Conservation (phyloP, 768 basidiomycete species). For the Suillus tomentosus region DNA sequence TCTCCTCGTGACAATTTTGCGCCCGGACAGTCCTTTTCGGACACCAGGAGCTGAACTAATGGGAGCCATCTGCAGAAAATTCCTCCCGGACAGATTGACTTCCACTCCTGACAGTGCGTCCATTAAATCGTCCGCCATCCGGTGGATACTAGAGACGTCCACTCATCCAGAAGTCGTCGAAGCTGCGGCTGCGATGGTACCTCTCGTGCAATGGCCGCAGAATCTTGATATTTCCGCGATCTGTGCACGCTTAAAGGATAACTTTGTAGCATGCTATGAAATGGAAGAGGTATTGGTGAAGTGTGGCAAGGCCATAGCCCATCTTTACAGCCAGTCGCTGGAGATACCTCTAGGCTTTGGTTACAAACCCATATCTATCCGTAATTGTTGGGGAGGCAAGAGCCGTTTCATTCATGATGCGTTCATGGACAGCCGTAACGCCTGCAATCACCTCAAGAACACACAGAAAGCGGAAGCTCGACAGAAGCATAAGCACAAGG, state of each 20-base stretch:
- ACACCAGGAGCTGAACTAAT: constrained; percentile 6
- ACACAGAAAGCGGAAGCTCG: not conserved
- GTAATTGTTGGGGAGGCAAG: not conserved
- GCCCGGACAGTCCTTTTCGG: constrained; percentile 15
- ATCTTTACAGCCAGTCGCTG: not conserved
- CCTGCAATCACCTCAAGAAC: not conserved
- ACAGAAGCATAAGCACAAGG: not conserved
- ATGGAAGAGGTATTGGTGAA: not conserved
- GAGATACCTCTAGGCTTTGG: not conserved
- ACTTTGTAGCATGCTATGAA: not conserved
- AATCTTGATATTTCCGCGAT: not conserved
- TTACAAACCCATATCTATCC: no score
- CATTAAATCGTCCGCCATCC: constrained; percentile 6
- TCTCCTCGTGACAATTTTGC: not conserved
- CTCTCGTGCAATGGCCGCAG: not conserved
- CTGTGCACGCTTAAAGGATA: not conserved
- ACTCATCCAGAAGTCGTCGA: constrained; percentile 15
- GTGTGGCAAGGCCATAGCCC: constrained; percentile 1
- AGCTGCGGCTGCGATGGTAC: not conserved
- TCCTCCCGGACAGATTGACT: not conserved
- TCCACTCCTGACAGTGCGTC: not conserved
- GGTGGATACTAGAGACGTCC: constrained; percentile 24
- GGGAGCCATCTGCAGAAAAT: not conserved
- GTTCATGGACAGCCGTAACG: not conserved
- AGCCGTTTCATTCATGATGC: not conserved